Base-by-base conservation (phyloP, 2,329 filamentous ascomycete genomes). In the Colletotrichum spaethianum region DNA sequence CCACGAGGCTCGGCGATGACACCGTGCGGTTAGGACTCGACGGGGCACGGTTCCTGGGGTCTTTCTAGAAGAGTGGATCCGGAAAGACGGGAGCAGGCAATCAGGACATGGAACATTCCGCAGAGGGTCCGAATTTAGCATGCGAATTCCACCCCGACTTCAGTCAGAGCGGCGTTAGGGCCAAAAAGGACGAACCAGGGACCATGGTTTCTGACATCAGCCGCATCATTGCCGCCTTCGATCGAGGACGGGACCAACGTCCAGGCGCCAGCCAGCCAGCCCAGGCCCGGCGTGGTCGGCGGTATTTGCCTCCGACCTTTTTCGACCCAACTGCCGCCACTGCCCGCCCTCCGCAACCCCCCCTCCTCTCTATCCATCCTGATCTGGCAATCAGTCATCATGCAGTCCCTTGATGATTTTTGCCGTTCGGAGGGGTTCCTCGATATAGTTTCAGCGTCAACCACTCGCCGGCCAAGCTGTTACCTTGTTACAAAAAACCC, bases 101-200 rank as follows among this genome's bases (percentile, higher is more conserved):
- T 66, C n/a, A 66, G 62, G 36, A 55, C 38, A 63, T 55, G 62
- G 67, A 66, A 60, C 44, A 66, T 70, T 70, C 67, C 67, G 67
- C 46, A 50, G 62, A 70, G 55, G 53, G 67, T 70, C 62, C 33
- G 36, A 53, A 55, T 60, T 66, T 70, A 70, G 62, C 55, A 65
- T 28, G 18, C 63, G 36, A 33, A 65, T 65, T 65, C 67, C 61
- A 70, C 36, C 9, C 48, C n/a, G n/a, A 38, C 16, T 14, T n/a
- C 33, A 40, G 36, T 20, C 26, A 48, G 9, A 48, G 9, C 20
- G 44, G 44, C 23, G 46, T 50, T 33, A 28, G 28, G 57, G 61
- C 57, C 65, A 62, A 60, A 44, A 28, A 40, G 12, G 61, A 33
- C 44, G 60, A 42, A 60, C 67, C 42, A 53, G 61, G 67, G 65